A percentile compares a stretch with the other conserved stretches of the same genome.
Conservation (phyloP, 192 early-diverging fungal species). For the Coemansia biformis region DNA sequence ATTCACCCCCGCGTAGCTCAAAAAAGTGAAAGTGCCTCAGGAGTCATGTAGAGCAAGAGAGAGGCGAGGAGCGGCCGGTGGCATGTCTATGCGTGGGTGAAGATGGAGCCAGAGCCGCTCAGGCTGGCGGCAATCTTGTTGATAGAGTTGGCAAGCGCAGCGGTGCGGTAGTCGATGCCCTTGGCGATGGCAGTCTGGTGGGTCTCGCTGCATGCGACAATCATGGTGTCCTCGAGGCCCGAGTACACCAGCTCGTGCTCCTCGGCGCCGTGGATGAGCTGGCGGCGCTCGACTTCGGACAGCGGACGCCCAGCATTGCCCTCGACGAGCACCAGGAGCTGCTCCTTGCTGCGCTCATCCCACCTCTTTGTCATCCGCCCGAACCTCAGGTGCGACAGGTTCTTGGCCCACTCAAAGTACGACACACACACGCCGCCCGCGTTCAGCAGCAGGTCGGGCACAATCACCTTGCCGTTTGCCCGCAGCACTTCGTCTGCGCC, state of each 20-base stretch:
- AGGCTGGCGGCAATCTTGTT: slow-evolving; percentile 74
- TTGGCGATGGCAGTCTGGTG: slow-evolving; percentile 60
- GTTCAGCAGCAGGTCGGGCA: slow-evolving; percentile 75
- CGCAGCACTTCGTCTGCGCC: slow-evolving; percentile 64
- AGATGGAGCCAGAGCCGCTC: slow-evolving; percentile 71
- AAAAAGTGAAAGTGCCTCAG: no score
- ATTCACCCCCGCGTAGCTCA: no score
- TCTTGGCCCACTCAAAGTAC: slow-evolving; percentile 82
- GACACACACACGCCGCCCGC: slow-evolving; percentile 82
- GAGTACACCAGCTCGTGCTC: slow-evolving; percentile 82
- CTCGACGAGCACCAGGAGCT: slow-evolving; percentile 67
- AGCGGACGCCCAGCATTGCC: slow-evolving; percentile 68
- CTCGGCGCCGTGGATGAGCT: slow-evolving; percentile 75
- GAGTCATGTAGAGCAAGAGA: no score
- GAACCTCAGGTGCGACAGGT: slow-evolving; percentile 76
- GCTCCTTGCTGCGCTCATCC: slow-evolving; percentile 70
- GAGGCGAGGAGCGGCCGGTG: no score
- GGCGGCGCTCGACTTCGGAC: slow-evolving; percentile 66
- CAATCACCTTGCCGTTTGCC: slow-evolving; percentile 55
- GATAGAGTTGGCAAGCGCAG: slow-evolving; percentile 73
- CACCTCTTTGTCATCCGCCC: slow-evolving; percentile 81
- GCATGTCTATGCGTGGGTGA: slow-evolving; percentile 54
- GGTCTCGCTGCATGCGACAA: slow-evolving; percentile 70
- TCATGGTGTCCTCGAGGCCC: slow-evolving; percentile 84
- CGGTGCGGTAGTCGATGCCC: slow-evolving; percentile 71